phyloP scores from a whole-genome alignment of 495 filamentous ascomycete species.

The Darksidea phi region DNA sequence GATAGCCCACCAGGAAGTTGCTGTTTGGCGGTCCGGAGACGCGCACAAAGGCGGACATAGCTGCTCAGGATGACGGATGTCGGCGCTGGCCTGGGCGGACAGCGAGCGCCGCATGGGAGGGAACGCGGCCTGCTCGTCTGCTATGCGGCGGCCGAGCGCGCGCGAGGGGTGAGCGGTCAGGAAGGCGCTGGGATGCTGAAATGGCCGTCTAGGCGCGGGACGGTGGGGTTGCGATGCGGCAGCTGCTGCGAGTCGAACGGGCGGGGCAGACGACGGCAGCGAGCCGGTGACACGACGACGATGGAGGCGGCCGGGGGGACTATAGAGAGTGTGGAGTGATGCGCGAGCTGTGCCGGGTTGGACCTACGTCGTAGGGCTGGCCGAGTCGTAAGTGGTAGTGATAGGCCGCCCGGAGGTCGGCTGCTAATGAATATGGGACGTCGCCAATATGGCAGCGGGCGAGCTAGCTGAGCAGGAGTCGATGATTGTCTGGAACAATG shows the following conservation, averaged over 20 bases:
- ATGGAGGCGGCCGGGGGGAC: not conserved
- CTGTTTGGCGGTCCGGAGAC: conserved; percentile 97
- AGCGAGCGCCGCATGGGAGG: conserved; percentile 37
- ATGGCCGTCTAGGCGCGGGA: conserved; percentile 24
- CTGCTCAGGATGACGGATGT: conserved; percentile 34
- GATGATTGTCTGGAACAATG: not conserved
- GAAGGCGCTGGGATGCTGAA: not conserved
- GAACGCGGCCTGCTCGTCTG: conserved; percentile 6
- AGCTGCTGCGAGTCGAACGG: conserved; percentile 18
- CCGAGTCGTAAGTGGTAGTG: conserved; percentile 3
- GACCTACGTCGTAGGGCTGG: conserved; percentile 22
- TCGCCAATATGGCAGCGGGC: not conserved
- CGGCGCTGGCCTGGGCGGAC: conserved; percentile 29
- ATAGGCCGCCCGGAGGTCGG: conserved; percentile 12
- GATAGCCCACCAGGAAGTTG: conserved; percentile 94
- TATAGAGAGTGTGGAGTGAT: not conserved
- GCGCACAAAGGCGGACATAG: conserved; percentile 88
- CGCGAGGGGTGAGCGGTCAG: not conserved
- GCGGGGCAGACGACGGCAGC: conserved; percentile 24
- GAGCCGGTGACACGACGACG: conserved; percentile 23
- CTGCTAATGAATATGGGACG: conserved; percentile 5
- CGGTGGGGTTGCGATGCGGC: conserved; percentile 10
- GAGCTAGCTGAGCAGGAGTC: not conserved
- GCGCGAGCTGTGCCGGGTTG: conserved; percentile 7
- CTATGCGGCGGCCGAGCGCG: conserved; percentile 9